Evolutionary conservation across 1,139 yeast genomes (phyloP), one percentile per base, ranked within the genome.

Genomic region (Suhomyces terraborum): DNA sequence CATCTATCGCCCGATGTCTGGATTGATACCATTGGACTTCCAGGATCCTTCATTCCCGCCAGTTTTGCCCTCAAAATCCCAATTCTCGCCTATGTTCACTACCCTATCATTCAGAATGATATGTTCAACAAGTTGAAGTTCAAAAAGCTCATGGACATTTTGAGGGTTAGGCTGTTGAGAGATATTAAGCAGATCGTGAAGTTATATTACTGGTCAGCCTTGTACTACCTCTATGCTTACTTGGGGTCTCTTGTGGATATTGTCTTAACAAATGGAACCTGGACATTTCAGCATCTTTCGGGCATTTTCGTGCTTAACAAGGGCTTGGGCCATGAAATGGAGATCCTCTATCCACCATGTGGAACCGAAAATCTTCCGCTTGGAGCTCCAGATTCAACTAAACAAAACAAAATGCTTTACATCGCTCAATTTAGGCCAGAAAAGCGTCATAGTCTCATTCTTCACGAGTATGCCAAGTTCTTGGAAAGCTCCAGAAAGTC

Each of bases 361-460:
- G 86, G 89, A 4, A 81, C 87, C 5, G 87, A 81, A 50, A 70
- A 76, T 13, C 61, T 68, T 29, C 44, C 49, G 7, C 23, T 42
- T n/a, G 41, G 43, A 12, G 26, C 40, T 1, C 41, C 41, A 8
- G 32, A 34, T 1, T 55, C 54, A 19, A 43, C 16, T 1, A 72
- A 95, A 47, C 64, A 73, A 40, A 79, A 84, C 40, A 73, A 73
- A 25, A 69, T 89, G 45, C 73, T 93, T 7, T 88, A 84, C 45
- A 67, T 94, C 38, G 98, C 98, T 0, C 99, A 94, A 63, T 94
- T 88, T 65, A 79, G 99, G 45, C 94, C 96, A 1, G 99, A 94
- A 60, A 94, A 94, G 63, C 80, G 98, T 48, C 98, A 94, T 57
- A 73, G 65, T 14, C 68, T 93, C 40, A 75, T 91, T 3, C 62